Conservation (phyloP, 345 rosid genomes). For the Aethionema arabicum region DNA sequence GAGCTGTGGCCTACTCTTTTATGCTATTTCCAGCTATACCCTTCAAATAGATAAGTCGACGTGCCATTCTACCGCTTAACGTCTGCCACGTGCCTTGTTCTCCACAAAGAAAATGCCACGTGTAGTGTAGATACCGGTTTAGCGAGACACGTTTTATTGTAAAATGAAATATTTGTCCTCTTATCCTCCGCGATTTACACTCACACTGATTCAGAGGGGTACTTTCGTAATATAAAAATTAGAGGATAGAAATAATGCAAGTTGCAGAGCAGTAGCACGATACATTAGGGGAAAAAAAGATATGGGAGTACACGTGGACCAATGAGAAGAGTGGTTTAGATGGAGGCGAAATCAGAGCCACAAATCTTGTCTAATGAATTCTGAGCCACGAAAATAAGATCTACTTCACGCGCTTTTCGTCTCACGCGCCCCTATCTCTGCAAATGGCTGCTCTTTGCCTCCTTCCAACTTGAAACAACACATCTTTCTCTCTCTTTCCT, state of each 20-base stretch:
- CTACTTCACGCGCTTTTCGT: slow-evolving; percentile 23
- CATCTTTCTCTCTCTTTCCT: slow-evolving; percentile 18
- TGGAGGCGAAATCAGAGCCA: slow-evolving; percentile 37
- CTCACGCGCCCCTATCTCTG: slow-evolving; percentile 34
- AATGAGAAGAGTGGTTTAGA: slow-evolving; percentile 29
- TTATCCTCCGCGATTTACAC: not conserved
- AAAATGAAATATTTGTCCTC: slow-evolving; percentile 21
- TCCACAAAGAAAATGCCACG: slow-evolving; percentile 30
- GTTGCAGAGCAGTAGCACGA: slow-evolving; percentile 5
- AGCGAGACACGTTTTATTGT: slow-evolving; percentile 26
- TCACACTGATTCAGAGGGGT: not conserved
- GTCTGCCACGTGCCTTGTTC: slow-evolving; percentile 21
- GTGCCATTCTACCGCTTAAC: slow-evolving; percentile 30
- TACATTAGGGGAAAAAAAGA: slow-evolving; percentile 14
- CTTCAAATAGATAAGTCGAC: slow-evolving; percentile 15
- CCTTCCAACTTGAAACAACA: slow-evolving; percentile 33
- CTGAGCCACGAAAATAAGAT: slow-evolving; percentile 40
- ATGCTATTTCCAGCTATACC: slow-evolving; percentile 11
- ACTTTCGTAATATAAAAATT: slow-evolving; percentile 19
- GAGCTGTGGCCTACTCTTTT: not conserved
- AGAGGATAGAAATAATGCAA: slow-evolving; percentile 24
- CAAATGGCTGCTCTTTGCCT: slow-evolving; percentile 27
- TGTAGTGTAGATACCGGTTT: slow-evolving; percentile 20
- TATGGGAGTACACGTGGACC: slow-evolving; percentile 26
- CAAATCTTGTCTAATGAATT: slow-evolving; percentile 35